Percentiles rank a stretch among this genome's conserved stretches.
phyloP scores from a whole-genome alignment of 2,329 filamentous ascomycete genomes.

The Alternaria panax region DNA sequence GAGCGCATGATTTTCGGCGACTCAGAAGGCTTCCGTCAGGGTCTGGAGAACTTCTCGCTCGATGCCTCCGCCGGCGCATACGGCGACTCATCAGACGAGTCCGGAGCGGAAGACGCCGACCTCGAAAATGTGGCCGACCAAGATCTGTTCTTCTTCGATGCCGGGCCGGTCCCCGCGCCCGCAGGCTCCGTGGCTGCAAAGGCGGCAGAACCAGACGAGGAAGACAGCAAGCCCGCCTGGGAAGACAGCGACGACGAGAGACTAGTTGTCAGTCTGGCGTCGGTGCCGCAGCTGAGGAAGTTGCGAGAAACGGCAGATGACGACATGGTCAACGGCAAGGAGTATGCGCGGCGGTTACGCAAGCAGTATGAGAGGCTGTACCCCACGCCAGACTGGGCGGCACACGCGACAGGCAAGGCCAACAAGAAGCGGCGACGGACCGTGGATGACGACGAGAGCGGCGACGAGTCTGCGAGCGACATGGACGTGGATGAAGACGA shows the following conservation, averaged over 20 bases:
- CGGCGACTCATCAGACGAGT: constrained; percentile 49
- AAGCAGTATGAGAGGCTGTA: constrained; percentile 75
- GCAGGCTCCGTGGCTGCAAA: constrained; percentile 52
- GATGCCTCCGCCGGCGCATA: constrained; percentile 47
- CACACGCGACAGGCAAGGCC: constrained; percentile 52
- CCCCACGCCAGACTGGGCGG: constrained; percentile 68
- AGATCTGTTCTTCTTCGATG: constrained; percentile 86
- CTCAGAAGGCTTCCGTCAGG: constrained; percentile 78
- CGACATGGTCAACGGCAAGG: constrained; percentile 83
- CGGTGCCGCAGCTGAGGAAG: constrained; percentile 79
- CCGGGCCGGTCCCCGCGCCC: constrained; percentile 59
- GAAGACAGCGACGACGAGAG: constrained; percentile 96
- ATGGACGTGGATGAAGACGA: constrained; percentile 57
- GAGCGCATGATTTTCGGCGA: constrained; percentile 91
- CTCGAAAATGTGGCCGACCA: constrained; percentile 76
- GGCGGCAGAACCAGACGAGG: constrained; percentile 49
- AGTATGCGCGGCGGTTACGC: constrained; percentile 82
- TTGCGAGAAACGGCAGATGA: constrained; percentile 81
- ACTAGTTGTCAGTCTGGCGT: constrained; percentile 80
- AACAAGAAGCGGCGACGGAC: constrained; percentile 58
- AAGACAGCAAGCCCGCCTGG: constrained; percentile 70
- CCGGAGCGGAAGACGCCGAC: constrained; percentile 55
- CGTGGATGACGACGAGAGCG: constrained; percentile 50
- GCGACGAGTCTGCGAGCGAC: constrained; percentile 63
- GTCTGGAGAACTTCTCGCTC: constrained; percentile 68